phyloP scores from a whole-genome alignment of 768 basidiomycete genomes.

The Tulasnella sp. region DNA sequence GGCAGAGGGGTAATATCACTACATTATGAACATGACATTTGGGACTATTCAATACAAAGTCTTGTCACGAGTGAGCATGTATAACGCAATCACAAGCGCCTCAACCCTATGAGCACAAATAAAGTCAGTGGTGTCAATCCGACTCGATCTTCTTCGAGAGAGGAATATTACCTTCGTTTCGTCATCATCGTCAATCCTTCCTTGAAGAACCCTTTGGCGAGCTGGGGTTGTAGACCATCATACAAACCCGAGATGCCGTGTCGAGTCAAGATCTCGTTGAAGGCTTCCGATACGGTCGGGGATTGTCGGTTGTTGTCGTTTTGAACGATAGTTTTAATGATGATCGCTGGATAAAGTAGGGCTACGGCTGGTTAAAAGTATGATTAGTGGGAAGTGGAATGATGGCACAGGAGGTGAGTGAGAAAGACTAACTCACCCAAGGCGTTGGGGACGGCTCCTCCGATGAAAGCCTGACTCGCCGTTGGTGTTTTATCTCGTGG shows the following conservation, averaged over 20 bases:
- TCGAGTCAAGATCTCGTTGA: constrained; percentile 19
- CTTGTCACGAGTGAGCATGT: neutral
- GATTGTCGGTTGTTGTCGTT: constrained; percentile 19
- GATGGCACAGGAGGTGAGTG: neutral
- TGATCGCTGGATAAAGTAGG: constrained; percentile 47
- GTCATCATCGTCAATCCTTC: constrained; percentile 50
- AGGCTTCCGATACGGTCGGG: constrained; percentile 19
- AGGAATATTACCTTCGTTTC: constrained; percentile 38
- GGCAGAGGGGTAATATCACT: too few relatives aligned
- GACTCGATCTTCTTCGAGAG: neutral
- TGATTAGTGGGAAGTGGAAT: too few relatives aligned
- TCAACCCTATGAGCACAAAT: neutral
- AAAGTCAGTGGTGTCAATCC: neutral
- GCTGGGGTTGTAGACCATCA: constrained; percentile 41
- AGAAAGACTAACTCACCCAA: constrained; percentile 30
- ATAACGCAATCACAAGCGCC: neutral
- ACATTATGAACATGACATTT: neutral
- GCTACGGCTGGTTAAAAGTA: constrained; percentile 38
- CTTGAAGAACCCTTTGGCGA: constrained; percentile 41
- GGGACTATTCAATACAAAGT: neutral
- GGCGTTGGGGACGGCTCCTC: constrained; percentile 45
- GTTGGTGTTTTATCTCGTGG: constrained; percentile 26
- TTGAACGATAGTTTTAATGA: constrained; percentile 40
- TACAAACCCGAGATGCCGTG: constrained; percentile 37
- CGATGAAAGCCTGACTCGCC: constrained; percentile 42